Evolutionary conservation across 495 filamentous ascomycete genomes (phyloP).

Genomic region (Extremus antarcticus): DNA sequence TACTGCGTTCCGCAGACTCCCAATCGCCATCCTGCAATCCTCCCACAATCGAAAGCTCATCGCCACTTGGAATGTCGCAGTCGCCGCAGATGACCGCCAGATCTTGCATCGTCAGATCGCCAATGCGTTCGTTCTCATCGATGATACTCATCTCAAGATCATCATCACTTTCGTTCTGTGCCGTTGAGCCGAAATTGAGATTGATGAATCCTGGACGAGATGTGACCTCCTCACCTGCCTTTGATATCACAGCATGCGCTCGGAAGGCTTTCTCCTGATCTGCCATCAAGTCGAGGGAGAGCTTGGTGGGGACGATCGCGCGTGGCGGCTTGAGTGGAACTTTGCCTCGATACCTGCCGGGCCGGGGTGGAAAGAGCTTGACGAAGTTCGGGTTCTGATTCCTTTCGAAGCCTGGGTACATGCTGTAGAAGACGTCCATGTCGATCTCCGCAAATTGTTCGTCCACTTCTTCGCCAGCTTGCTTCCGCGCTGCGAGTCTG

Average conservation of each 20-base stretch:
- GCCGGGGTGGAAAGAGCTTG: conserved; percentile 62
- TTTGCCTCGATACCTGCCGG: conserved; percentile 58
- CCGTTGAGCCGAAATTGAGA: conserved; percentile 11
- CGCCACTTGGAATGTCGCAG: conserved; percentile 43
- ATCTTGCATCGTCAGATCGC: conserved; percentile 61
- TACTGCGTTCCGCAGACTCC: conserved; percentile 22
- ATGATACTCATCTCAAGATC: conserved; percentile 46
- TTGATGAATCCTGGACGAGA: background rate
- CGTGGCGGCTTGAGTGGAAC: conserved; percentile 65
- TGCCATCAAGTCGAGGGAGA: conserved; percentile 67
- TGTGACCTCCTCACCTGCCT: background rate
- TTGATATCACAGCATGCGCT: conserved; percentile 26
- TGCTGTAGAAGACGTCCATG: conserved; percentile 54
- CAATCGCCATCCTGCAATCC: conserved; percentile 12
- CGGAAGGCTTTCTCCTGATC: conserved; percentile 76
- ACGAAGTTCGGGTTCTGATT: conserved; percentile 56
- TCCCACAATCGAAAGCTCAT: conserved; percentile 6
- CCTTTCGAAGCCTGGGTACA: conserved; percentile 61
- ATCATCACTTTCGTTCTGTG: conserved; percentile 38
- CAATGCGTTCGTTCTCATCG: conserved; percentile 54
- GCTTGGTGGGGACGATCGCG: conserved; percentile 70
- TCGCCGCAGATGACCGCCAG: conserved; percentile 71
- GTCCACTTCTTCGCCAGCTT: conserved; percentile 15
- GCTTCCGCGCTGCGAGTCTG: conserved; percentile 24
- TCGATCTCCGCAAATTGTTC: conserved; percentile 26